Conservation (phyloP, 768 basidiomycete genomes). For the Pleurotus ostreatus region DNA sequence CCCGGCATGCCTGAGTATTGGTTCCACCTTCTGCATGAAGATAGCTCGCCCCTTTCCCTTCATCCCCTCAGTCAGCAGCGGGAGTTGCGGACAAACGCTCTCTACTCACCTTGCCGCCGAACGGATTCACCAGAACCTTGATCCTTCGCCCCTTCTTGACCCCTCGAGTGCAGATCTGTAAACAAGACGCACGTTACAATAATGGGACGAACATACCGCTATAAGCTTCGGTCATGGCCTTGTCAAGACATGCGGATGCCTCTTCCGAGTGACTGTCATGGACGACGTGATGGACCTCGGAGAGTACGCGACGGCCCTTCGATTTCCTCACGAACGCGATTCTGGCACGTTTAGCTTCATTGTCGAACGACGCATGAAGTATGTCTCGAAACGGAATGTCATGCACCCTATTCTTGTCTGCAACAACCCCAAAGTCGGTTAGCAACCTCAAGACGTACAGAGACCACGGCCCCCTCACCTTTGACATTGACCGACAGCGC, state of each 20-base stretch:
- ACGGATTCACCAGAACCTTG: slow-evolving; percentile 75
- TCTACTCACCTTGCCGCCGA: slow-evolving; percentile 62
- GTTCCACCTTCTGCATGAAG: slow-evolving; percentile 59
- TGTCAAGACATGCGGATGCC: background rate
- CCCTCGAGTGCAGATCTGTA: slow-evolving; percentile 31
- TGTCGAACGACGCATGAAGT: background rate
- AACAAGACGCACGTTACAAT: background rate
- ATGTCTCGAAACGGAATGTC: slow-evolving; percentile 11
- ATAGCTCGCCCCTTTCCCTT: slow-evolving; percentile 60
- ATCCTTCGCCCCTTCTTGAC: slow-evolving; percentile 52
- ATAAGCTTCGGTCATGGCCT: slow-evolving; percentile 51
- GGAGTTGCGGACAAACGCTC: slow-evolving; percentile 3
- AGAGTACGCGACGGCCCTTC: background rate
- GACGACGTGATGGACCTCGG: background rate
- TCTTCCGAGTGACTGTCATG: background rate
- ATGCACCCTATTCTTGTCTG: slow-evolving; percentile 1
- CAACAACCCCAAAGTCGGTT: background rate
- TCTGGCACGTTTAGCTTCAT: background rate
- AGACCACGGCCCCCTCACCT: too few relatives aligned
- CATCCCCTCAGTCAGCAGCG: background rate
- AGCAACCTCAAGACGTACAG: too few relatives aligned
- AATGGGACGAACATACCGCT: slow-evolving; percentile 38
- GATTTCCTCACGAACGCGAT: slow-evolving; percentile 2
- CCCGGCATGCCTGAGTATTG: slow-evolving; percentile 64
- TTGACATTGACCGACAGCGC: slow-evolving; percentile 46